Evolutionary conservation across 495 filamentous ascomycete genomes (phyloP).

Genomic region (Saxispiralis lemnorum): DNA sequence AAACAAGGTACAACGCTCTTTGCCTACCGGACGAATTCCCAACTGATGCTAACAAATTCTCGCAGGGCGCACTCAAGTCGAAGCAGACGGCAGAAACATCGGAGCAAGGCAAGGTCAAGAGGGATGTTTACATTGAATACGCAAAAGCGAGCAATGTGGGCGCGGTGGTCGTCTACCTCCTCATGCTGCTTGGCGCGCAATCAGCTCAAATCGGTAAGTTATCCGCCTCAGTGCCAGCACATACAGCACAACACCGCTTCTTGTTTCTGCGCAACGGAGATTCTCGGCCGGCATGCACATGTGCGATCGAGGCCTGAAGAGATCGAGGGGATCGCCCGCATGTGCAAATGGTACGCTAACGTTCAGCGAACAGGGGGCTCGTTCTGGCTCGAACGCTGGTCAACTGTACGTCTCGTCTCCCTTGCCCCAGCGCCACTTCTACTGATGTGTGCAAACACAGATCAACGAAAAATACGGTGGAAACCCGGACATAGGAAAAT

Average conservation of each 20-base stretch:
- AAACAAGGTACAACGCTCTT: constrained; percentile 4
- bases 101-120: constrained; percentile 94
- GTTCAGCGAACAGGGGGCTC: constrained; percentile 38
- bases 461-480: constrained; percentile 44
- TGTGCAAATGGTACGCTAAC: not conserved
- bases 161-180: constrained; percentile 66
- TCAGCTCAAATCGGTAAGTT: constrained; percentile 46
- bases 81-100: constrained; percentile 71
- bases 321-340: not conserved
- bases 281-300: not conserved
- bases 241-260: not conserved
- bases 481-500: constrained; percentile 68
- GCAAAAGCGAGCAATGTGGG: constrained; percentile 80
- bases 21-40: not conserved
- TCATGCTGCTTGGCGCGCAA: constrained; percentile 63
- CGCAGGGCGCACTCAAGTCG: constrained; percentile 44
- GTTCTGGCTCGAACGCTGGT: constrained; percentile 60
- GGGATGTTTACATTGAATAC: constrained; percentile 48
- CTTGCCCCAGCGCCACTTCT: not conserved
- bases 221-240: not conserved
- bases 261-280: not conserved
- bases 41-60: not conserved
- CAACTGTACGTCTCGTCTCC: not conserved
- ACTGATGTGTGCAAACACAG: constrained; percentile 52
- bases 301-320: too few species aligned